Conservation (phyloP, 306 rosid genomes). For the Potentilla sterilis region DNA sequence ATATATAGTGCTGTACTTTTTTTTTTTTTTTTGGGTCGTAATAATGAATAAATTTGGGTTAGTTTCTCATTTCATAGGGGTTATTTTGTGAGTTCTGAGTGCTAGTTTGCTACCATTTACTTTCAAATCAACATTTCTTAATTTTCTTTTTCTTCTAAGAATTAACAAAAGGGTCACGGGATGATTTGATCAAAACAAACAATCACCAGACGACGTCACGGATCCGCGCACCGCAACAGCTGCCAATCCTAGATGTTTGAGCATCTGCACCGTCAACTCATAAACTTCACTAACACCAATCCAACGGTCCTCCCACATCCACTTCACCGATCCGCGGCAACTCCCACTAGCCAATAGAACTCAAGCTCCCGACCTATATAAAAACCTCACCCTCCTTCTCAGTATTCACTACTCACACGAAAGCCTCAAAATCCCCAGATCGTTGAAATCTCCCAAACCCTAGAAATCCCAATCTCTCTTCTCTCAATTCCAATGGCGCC, state of each 20-base stretch:
- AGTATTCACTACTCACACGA: rapidly evolving
- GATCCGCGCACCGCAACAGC: neutral
- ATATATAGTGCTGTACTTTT: too few relatives aligned
- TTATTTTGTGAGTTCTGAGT: too few relatives aligned
- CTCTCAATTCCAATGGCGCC: neutral
- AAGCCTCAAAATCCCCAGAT: neutral
- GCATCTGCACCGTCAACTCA: neutral
- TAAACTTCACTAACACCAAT: neutral
- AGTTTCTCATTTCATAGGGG: too few relatives aligned
- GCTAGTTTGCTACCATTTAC: too few relatives aligned
- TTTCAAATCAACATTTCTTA: too few relatives aligned
- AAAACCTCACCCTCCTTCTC: neutral
- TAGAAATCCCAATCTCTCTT: neutral
- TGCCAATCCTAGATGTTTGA: neutral
- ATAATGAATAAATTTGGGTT: too few relatives aligned
- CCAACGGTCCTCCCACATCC: neutral
- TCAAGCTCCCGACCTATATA: neutral
- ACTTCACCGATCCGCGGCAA: neutral
- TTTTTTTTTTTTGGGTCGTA: too few relatives aligned
- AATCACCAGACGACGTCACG: neutral
- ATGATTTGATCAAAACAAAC: too few relatives aligned
- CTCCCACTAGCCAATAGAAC: neutral
- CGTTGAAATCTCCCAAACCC: neutral
- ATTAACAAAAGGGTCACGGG: too few relatives aligned
- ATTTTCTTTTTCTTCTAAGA: too few relatives aligned